Evolutionary conservation across 1,284 basidiomycete species (phyloP).

Genomic region (Hypsizygus ulmarius): DNA sequence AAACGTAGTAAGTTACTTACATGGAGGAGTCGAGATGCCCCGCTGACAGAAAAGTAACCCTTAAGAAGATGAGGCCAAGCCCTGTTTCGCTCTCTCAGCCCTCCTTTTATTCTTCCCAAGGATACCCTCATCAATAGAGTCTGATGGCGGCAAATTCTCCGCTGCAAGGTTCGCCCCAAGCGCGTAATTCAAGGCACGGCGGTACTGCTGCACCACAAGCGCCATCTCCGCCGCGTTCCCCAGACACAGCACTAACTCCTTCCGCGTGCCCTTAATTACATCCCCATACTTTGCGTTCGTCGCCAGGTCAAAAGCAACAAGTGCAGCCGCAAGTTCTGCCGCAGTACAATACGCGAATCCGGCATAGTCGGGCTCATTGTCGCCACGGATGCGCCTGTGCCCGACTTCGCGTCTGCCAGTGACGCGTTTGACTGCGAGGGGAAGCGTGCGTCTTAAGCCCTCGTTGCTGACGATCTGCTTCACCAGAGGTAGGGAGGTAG

Average conservation of each 20-base stretch:
- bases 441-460: slow-evolving; percentile 23
- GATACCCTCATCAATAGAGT: slow-evolving; percentile 16
- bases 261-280: slow-evolving; percentile 20
- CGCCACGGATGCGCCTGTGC: slow-evolving; percentile 15
- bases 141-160: slow-evolving; percentile 15
- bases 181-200: slow-evolving; percentile 27
- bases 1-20: too few species aligned
- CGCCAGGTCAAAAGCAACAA: slow-evolving; percentile 26
- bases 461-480: slow-evolving; percentile 27
- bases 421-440: slow-evolving; percentile 22
- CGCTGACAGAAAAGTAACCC: too few species aligned
- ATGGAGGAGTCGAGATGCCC: too few species aligned
- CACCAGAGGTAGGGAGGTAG: slow-evolving; percentile 21
- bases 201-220: slow-evolving; percentile 16
- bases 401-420: slow-evolving; percentile 20
- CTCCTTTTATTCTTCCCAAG: slow-evolving; percentile 25
- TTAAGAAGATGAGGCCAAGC: background rate
- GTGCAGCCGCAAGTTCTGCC: slow-evolving; percentile 20
- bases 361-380: slow-evolving; percentile 20
- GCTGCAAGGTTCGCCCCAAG: slow-evolving; percentile 21
- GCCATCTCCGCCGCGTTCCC: slow-evolving; percentile 36
- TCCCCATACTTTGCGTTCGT: slow-evolving; percentile 22
- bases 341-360: slow-evolving; percentile 22
- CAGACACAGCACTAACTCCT: slow-evolving; percentile 30
- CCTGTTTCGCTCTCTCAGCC: slow-evolving; percentile 17